Conservation (phyloP, 2,329 filamentous ascomycete species). For the Cryphonectria parasitica region DNA sequence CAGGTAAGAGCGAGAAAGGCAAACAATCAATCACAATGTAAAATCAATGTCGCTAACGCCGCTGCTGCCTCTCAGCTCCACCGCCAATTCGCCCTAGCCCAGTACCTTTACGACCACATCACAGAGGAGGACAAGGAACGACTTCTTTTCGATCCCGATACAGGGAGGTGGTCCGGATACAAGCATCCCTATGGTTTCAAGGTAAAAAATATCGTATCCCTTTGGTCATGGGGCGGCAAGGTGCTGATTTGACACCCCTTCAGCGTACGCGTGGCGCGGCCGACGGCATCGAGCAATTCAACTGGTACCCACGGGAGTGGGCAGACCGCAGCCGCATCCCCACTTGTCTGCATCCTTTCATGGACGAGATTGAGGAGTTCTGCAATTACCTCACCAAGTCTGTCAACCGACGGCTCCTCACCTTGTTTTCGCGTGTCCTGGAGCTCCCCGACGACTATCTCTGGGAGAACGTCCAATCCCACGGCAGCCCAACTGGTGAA, state of each 20-base stretch:
- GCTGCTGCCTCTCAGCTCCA: slow-evolving; percentile 43
- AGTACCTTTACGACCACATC: slow-evolving; percentile 55
- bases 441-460: slow-evolving; percentile 50
- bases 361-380: slow-evolving; percentile 50
- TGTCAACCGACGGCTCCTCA: slow-evolving; percentile 48
- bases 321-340: slow-evolving; percentile 47
- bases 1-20: slow-evolving; percentile 32
- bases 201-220: slow-evolving; percentile 29
- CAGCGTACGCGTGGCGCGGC: slow-evolving; percentile 46
- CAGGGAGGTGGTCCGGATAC: slow-evolving; percentile 54
- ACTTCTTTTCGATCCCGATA: slow-evolving; percentile 51
- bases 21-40: neutral
- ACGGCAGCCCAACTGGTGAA: slow-evolving; percentile 46
- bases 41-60: neutral
- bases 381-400: slow-evolving; percentile 50
- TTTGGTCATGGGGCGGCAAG: too few relatives aligned
- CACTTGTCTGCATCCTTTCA: slow-evolving; percentile 51
- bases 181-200: slow-evolving; percentile 53
- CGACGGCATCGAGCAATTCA: slow-evolving; percentile 59
- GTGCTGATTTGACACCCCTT: neutral
- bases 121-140: slow-evolving; percentile 52
- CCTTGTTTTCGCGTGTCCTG: slow-evolving; percentile 47
- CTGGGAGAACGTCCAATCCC: slow-evolving; percentile 49
- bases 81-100: slow-evolving; percentile 54
- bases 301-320: slow-evolving; percentile 55